Percentiles rank a stretch among this genome's conserved stretches.
phyloP scores from a whole-genome alignment of 345 rosid genomes.

The sweet orange (Citrus sinensis) region DNA sequence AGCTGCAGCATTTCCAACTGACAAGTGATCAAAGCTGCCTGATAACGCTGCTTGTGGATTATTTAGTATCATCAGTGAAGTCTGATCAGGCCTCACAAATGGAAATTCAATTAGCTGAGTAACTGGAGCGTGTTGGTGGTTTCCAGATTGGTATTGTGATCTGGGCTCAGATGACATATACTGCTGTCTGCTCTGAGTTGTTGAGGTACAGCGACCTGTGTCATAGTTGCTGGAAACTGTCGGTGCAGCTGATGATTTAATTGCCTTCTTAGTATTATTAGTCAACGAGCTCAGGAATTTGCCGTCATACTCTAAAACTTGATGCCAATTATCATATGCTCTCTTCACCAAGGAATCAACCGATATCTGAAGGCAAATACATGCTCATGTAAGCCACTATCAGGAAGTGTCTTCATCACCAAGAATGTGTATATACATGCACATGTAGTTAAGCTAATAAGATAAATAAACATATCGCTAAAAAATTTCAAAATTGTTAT shows the following conservation, averaged over 20 bases:
- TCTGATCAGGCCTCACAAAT: slow-evolving; percentile 42
- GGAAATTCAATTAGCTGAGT: slow-evolving; percentile 63
- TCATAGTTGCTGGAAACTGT: slow-evolving; percentile 18
- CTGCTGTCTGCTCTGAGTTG: slow-evolving; percentile 33
- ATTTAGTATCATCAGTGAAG: slow-evolving; percentile 29
- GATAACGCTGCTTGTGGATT: slow-evolving; percentile 41
- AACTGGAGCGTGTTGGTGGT: slow-evolving; percentile 35
- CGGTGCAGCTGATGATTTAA: slow-evolving; percentile 27
- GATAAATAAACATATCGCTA: neutral
- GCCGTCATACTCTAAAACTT: slow-evolving; percentile 74
- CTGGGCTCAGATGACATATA: slow-evolving; percentile 34
- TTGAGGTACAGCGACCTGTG: slow-evolving; percentile 17
- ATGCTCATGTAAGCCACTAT: neutral
- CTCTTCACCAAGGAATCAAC: slow-evolving; percentile 81
- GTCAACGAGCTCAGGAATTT: slow-evolving; percentile 59
- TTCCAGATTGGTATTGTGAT: slow-evolving; percentile 31
- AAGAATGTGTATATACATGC: neutral
- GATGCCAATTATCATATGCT: slow-evolving; percentile 93
- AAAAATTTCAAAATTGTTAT: neutral
- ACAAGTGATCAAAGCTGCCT: slow-evolving; percentile 40
- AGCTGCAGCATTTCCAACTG: slow-evolving; percentile 38
- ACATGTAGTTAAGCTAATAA: neutral
- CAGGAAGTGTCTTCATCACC: neutral
- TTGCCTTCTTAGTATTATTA: slow-evolving; percentile 33
- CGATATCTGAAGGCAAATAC: slow-evolving; percentile 48